phyloP scores from a whole-genome alignment of 148 eudicot genomes.

The Chenopodium berlandieri region DNA sequence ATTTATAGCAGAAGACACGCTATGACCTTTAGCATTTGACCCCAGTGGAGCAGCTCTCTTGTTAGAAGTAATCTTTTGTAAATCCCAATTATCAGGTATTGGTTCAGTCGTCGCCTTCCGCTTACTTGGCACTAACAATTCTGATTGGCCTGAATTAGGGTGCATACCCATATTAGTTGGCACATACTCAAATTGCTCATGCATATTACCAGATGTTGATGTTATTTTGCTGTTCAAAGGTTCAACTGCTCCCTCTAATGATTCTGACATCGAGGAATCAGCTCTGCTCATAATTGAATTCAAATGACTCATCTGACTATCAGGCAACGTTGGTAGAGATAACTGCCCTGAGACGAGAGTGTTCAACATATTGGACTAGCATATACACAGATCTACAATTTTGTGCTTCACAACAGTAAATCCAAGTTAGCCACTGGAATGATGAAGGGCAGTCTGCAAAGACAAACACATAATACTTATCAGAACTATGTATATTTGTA shows the following conservation, averaged over 20 bases:
- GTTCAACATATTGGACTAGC: constrained; percentile 41
- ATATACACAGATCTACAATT: constrained; percentile 13
- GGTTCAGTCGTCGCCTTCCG: constrained; percentile 55
- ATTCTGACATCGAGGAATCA: constrained; percentile 39
- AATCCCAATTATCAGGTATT: constrained; percentile 21
- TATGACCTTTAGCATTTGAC: constrained; percentile 24
- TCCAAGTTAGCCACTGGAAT: not conserved
- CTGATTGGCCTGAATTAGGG: constrained; percentile 30
- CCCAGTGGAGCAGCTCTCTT: constrained; percentile 37
- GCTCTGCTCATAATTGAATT: constrained; percentile 37
- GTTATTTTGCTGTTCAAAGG: constrained; percentile 33
- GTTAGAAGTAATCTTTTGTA: constrained; percentile 34
- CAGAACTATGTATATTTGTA: not conserved
- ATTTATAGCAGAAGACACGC: constrained; percentile 22
- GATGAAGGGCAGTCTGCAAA: not conserved
- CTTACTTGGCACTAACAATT: constrained; percentile 41
- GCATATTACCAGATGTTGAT: constrained; percentile 21
- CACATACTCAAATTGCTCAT: constrained; percentile 27
- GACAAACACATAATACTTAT: constrained; percentile 1
- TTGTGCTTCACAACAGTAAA: not conserved
- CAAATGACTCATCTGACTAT: constrained; percentile 40
- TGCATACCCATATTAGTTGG: constrained; percentile 27
- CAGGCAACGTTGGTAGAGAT: constrained; percentile 29
- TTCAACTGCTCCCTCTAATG: constrained; percentile 37
- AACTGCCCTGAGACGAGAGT: constrained; percentile 48